A percentile compares a stretch with the other conserved stretches of the same genome.
These are phyloP conservation scores for Apiospora koreana DNA, from an alignment of 2,329 filamentous ascomycete genomes.

Conservation along the genomic window DNA sequence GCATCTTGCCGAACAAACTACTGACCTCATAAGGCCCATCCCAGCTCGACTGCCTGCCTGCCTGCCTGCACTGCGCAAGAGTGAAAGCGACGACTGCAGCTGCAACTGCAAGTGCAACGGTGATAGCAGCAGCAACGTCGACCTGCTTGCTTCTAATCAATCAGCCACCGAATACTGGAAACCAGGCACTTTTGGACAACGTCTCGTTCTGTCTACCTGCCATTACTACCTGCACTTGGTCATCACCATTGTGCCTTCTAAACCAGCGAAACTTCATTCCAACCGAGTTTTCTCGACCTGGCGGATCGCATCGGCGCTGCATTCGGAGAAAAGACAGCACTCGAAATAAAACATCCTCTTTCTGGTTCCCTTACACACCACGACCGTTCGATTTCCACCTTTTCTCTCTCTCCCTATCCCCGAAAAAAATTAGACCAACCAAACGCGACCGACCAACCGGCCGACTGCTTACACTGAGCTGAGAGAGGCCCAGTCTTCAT, in stretches of 20 bases:
- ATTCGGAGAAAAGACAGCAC: conserved; percentile 1
- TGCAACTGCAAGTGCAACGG: background rate
- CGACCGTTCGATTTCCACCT: conserved; percentile 7
- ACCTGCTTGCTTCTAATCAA: too few relatives aligned
- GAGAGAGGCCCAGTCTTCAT: background rate
- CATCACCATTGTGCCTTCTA: background rate
- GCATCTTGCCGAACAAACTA: background rate
- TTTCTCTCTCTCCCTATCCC: background rate
- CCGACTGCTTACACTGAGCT: background rate
- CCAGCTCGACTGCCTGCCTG: background rate
- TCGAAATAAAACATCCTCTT: background rate
- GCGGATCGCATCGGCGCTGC: background rate
- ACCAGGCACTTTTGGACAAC: background rate
- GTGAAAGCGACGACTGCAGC: background rate
- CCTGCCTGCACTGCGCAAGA: background rate
- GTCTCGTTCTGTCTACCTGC: background rate
- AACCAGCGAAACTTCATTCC: background rate
- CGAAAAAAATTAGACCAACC: background rate
- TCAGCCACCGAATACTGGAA: too few relatives aligned
- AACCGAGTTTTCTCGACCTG: background rate
- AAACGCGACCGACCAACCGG: background rate
- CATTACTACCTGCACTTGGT: background rate
- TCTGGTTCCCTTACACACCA: background rate
- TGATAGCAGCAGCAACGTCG: too few relatives aligned
- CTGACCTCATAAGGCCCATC: conserved; percentile 2